A percentile compares a stretch with the other conserved stretches of the same genome.
Conservation (phyloP, 2,329 filamentous ascomycete genomes). For the Parascedosporium putredinis region DNA sequence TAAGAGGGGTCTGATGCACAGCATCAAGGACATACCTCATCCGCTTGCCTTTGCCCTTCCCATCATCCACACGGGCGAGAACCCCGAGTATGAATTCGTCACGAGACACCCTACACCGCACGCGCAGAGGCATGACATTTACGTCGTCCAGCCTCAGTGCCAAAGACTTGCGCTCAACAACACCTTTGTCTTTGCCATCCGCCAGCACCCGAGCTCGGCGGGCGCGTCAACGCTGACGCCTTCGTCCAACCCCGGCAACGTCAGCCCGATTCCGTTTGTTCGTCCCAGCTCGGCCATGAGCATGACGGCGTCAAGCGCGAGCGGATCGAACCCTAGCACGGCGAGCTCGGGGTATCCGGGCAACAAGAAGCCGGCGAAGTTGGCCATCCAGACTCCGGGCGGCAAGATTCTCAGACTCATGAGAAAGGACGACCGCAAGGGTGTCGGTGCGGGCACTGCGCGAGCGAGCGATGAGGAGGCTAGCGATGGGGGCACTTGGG, state of each 20-base stretch:
- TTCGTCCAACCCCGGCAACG: slow-evolving; percentile 34
- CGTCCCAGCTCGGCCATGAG: slow-evolving; percentile 55
- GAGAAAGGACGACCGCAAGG: slow-evolving; percentile 62
- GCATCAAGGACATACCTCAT: slow-evolving; percentile 91
- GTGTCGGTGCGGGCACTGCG: slow-evolving; percentile 32
- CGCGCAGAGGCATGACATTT: slow-evolving; percentile 93
- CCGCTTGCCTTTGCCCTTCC: slow-evolving; percentile 83
- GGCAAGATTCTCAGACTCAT: slow-evolving; percentile 89
- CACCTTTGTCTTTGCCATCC: slow-evolving; percentile 92
- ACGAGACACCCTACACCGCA: slow-evolving; percentile 91
- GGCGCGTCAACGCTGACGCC: slow-evolving; percentile 29
- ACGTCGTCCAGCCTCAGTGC: slow-evolving; percentile 94
- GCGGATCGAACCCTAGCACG: slow-evolving; percentile 46
- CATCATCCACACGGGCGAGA: slow-evolving; percentile 80
- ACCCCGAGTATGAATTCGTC: slow-evolving; percentile 89
- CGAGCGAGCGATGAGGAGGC: slow-evolving; percentile 41
- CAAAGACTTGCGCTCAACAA: slow-evolving; percentile 82
- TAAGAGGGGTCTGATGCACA: slow-evolving; percentile 92
- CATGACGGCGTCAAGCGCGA: slow-evolving; percentile 48
- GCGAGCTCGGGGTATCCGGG: slow-evolving; percentile 38
- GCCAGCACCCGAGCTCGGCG: slow-evolving; percentile 69
- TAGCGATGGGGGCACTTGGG: slow-evolving; percentile 68
- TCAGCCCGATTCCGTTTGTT: slow-evolving; percentile 50
- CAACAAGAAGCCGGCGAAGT: slow-evolving; percentile 78
- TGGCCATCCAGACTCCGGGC: slow-evolving; percentile 87